Evolutionary conservation across 148 eudicot genomes (phyloP), one percentile per base, ranked within the genome.

Genomic region (Cornus kousa): DNA sequence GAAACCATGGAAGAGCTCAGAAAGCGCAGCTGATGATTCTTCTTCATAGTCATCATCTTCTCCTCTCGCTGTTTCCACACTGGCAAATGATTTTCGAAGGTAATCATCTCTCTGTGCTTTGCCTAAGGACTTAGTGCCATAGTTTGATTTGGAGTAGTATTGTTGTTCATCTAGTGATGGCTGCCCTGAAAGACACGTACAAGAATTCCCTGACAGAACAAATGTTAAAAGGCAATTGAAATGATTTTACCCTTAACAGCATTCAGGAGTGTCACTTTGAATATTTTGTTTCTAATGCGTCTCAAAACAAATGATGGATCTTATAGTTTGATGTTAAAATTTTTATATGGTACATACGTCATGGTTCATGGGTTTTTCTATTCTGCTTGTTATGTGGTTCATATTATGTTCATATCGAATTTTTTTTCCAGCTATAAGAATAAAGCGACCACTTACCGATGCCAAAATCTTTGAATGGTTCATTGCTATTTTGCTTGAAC

Each of bases 1-100:
- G 76, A 95, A 95, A 59, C 98, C 99, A 75, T 95, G 92, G 75
- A 95, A 95, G 65, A 85, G 83, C 67, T 90, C 93, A 13, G 91
- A 80, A 79, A 83, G 76, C 3, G 83, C 88, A 67, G 85, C 81
- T n/a, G 91, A 81, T 74, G 85, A 69, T 35, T 89, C 87, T 68
- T 84, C 89, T 74, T 89, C 95, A 3, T 79, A 82, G 74, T 90
- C 86, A 33, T 86, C 80, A 11, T 90, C 90, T 37, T 86, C 87
- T 13, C 62, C 78, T 23, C 81, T 78, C 28, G 85, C 85, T 24
- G 88, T 82, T 28, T 88, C 93, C 57, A 85, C 68, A 82, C 87
- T 85, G 72, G 87, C 83, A 84, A 87, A 93, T 80, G 94, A 89
- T 76, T 84, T 84, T 74, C 89, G 81, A 23, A 71, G 70, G 73